Conservation (phyloP, 1,139 yeast genomes). For the Sugiyamaella neomexicana region DNA sequence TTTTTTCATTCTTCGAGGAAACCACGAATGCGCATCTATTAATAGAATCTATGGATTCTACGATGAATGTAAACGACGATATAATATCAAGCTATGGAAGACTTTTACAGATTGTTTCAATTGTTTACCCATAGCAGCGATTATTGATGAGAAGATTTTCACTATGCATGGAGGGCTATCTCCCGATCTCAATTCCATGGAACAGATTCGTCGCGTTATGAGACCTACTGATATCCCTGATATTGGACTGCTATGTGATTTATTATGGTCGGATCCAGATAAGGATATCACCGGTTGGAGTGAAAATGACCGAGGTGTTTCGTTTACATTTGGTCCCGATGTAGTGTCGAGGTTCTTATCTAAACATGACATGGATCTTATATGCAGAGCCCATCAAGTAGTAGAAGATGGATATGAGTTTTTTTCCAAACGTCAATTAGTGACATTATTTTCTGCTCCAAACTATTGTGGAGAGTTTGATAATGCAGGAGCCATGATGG, state of each 20-base stretch:
- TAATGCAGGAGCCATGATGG: conserved; percentile 99
- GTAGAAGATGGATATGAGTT: conserved; percentile 99
- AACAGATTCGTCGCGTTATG: conserved; percentile 96
- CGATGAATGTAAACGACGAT: conserved; percentile 95
- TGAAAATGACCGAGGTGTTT: conserved; percentile 97
- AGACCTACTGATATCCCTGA: conserved; percentile 99
- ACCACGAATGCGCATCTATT: conserved; percentile 96
- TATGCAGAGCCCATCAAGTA: conserved; percentile 98
- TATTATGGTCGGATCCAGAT: conserved; percentile 98
- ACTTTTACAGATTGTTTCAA: conserved; percentile 97
- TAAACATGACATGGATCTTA: conserved; percentile 94
- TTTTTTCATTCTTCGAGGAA: conserved; percentile 91
- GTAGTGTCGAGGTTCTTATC: conserved; percentile 92
- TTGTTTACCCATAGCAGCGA: conserved; percentile 97
- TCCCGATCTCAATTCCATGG: conserved; percentile 96
- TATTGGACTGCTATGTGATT: conserved; percentile 90
- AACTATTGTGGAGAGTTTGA: conserved; percentile 98
- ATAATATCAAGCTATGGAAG: conserved; percentile 96
- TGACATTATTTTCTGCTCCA: conserved; percentile 93
- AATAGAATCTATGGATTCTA: conserved; percentile 96
- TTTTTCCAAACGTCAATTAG: conserved; percentile 91
- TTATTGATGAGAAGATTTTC: conserved; percentile 94
- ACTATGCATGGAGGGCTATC: conserved; percentile 99
- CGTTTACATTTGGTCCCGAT: conserved; percentile 96
- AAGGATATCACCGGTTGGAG: conserved; percentile 98